Evolutionary conservation across 352 stramenopile species (phyloP).

Genomic region (Phytophthora chlamydospora): DNA sequence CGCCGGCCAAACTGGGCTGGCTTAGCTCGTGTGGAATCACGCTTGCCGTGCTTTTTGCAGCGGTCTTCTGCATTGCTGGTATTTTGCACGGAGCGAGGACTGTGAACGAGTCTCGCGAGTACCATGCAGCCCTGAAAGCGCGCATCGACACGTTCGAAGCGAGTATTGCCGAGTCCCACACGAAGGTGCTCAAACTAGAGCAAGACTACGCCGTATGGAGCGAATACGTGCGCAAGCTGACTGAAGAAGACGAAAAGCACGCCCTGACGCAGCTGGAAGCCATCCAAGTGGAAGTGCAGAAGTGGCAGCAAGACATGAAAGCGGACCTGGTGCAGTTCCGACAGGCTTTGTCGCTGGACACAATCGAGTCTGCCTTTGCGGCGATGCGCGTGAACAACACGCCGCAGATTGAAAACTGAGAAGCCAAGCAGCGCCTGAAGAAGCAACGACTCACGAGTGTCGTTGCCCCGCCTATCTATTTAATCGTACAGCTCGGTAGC

Average conservation of each 20-base stretch:
- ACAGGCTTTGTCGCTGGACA: constrained; percentile 54
- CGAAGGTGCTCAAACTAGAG: constrained; percentile 69
- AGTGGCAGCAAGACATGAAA: constrained; percentile 81
- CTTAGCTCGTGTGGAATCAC: constrained; percentile 36
- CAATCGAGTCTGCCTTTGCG: constrained; percentile 54
- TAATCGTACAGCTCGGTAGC: constrained; percentile 32
- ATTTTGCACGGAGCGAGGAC: constrained; percentile 54
- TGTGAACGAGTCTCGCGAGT: constrained; percentile 64
- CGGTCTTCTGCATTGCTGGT: constrained; percentile 59
- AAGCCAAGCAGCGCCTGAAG: constrained; percentile 1
- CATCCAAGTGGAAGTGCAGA: constrained; percentile 71
- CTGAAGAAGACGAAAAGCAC: constrained; percentile 72
- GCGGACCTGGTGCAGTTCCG: constrained; percentile 69
- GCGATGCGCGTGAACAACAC: constrained; percentile 45
- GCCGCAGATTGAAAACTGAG: constrained; percentile 21
- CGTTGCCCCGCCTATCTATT: constrained; percentile 35
- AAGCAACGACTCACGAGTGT: constrained; percentile 13
- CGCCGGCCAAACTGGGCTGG: constrained; percentile 25
- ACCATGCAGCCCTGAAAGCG: constrained; percentile 60
- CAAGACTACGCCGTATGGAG: constrained; percentile 76
- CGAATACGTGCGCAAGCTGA: constrained; percentile 72
- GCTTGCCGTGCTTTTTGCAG: constrained; percentile 45
- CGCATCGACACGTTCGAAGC: constrained; percentile 66
- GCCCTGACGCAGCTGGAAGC: constrained; percentile 64
- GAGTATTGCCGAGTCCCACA: constrained; percentile 71